These are phyloP conservation scores for Luffa acutangula DNA, from an alignment of 306 rosid species.

Conservation along the genomic window DNA sequence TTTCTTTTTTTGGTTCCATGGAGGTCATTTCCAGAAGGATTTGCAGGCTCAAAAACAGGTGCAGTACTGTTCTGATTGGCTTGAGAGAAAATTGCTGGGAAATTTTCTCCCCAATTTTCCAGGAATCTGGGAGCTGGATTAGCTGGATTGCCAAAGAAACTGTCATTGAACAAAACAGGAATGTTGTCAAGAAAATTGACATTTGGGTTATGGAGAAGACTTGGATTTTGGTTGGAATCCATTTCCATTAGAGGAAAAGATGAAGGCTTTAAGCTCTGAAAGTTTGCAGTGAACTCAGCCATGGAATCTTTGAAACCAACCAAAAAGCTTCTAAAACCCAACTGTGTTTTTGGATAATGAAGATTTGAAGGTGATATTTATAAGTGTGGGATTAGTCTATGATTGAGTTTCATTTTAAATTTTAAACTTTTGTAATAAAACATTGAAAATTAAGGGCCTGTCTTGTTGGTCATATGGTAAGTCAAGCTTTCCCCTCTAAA, in stretches of 20 bases:
- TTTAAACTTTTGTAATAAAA: neutral
- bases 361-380: constrained; percentile 1
- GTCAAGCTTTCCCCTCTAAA: neutral
- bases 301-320: constrained; percentile 15
- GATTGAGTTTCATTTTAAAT: neutral
- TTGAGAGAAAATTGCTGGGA: constrained; percentile 24
- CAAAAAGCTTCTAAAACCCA: neutral
- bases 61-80: constrained; percentile 16
- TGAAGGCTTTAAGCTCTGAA: constrained; percentile 46
- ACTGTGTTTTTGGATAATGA: constrained; percentile 10
- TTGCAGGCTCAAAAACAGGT: constrained; percentile 11
- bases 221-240: constrained; percentile 44
- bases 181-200: constrained; percentile 38
- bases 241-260: constrained; percentile 47
- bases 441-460: neutral
- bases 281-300: constrained; percentile 63
- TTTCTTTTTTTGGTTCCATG: constrained; percentile 52
- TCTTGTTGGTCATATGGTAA: neutral
- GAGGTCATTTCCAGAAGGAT: constrained; percentile 14
- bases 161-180: constrained; percentile 42
- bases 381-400: constrained; percentile 5
- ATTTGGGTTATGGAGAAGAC: constrained; percentile 10
- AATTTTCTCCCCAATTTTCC: constrained; percentile 35
- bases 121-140: constrained; percentile 31
- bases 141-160: constrained; percentile 29